These are phyloP conservation scores for Ceriops tagal DNA, from an alignment of 345 rosid species.

Conservation along the genomic window DNA sequence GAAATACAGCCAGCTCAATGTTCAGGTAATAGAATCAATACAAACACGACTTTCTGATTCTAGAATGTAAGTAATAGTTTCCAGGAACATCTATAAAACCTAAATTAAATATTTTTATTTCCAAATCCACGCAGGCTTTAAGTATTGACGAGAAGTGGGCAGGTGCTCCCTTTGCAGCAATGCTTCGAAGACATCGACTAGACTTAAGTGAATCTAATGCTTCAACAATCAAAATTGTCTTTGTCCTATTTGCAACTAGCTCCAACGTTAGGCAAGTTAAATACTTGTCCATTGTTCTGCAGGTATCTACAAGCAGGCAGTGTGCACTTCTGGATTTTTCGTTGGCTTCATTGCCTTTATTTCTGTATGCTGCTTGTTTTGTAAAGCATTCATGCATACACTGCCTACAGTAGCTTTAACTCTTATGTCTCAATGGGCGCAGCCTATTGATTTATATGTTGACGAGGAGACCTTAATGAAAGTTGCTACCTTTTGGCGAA, in stretches of 20 bases:
- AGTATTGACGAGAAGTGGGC: conserved; percentile 71
- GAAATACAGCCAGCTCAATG: conserved; percentile 61
- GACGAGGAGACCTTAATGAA: conserved; percentile 92
- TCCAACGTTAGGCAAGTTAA: conserved; percentile 72
- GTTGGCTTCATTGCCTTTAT: conserved; percentile 13
- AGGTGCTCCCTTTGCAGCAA: conserved; percentile 83
- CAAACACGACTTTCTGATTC: conserved; percentile 3
- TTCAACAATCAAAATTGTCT: conserved; percentile 46
- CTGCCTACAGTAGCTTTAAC: conserved; percentile 17
- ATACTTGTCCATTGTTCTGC: conserved; percentile 69
- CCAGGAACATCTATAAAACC: not conserved
- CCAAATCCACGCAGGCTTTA: conserved; percentile 49
- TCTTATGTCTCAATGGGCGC: conserved; percentile 25
- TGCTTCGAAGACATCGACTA: conserved; percentile 74
- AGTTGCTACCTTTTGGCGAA: conserved; percentile 82
- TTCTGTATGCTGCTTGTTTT: conserved; percentile 5
- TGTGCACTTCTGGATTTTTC: conserved; percentile 9
- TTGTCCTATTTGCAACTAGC: conserved; percentile 54
- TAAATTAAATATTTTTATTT: conserved; percentile 12
- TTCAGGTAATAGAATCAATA: conserved; percentile 48
- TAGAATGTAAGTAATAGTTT: conserved; percentile 4
- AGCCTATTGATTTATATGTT: conserved; percentile 84
- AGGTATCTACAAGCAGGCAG: conserved; percentile 46
- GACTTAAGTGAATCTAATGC: conserved; percentile 45
- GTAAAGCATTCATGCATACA: conserved; percentile 2